Evolutionary conservation across 192 early-diverging fungal species (phyloP), one percentile per base, ranked within the genome.

Genomic region (Coemansia guatemalensis): DNA sequence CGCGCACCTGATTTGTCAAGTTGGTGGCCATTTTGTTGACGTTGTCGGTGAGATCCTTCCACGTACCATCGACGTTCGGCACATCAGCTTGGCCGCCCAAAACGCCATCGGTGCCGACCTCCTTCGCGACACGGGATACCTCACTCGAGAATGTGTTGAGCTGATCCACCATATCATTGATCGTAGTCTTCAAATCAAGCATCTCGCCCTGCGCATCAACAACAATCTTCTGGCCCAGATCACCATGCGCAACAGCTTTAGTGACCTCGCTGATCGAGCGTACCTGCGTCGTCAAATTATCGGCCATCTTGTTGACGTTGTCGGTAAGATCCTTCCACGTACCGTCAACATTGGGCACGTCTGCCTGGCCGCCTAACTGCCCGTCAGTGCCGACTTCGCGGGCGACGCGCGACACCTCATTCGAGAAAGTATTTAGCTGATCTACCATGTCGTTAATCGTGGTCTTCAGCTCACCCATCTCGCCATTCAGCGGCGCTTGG

Each of bases 401-500:
- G 0, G 90, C 88, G 8, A 92, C 88, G 53, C 90, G 86, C 0
- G 87, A 87, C 0, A 90, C 91, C 77, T 92, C 88, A 33, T 73
- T 71, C 4, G 86, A 74, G 53, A 87, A 87, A 11, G 74, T 73
- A 47, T 70, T 73, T 1, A 87, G 69, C 60, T 85, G 88, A 57
- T 87, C 87, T 32, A 88, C 88, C 85, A 92, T 87, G 0, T 65
- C 77, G 67, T 92, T 92, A 32, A 92, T 88, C 1, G 87, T 89
- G 21, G 84, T 69, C 65, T 90, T 92, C 12, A 92, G 75, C 24
- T 87, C 86, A 1, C 78, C 56, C 70, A 92, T 90, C 65, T 89
- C 89, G n/a, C 90, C 89, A 39, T 82, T 71, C 12, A 84, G 81
- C n/a, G 85, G 83, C 7, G 86, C 86, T 0, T 78, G 81, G 8